Percentiles rank a stretch among this genome's conserved stretches.
Evolutionary conservation across 805 yeast genomes (phyloP).

Genomic region (Wickerhamiella occidentalis): DNA sequence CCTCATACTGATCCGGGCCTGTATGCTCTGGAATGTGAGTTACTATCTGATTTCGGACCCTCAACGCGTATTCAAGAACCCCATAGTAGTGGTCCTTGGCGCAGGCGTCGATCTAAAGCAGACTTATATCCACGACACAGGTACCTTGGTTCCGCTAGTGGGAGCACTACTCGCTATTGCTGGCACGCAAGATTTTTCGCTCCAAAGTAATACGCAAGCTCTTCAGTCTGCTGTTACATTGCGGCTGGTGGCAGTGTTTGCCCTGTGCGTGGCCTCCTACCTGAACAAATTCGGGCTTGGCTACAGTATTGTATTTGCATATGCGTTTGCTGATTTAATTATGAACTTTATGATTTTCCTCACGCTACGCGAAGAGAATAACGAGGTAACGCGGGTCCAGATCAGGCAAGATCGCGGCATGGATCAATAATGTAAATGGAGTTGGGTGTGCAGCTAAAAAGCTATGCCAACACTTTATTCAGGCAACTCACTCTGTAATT

Average conservation of each 20-base stretch:
- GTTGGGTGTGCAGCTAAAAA: too few relatives aligned
- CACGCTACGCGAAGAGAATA: slow-evolving; percentile 27
- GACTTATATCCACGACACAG: slow-evolving; percentile 20
- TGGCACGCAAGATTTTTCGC: slow-evolving; percentile 24
- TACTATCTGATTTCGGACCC: slow-evolving; percentile 25
- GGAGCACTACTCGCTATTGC: slow-evolving; percentile 21
- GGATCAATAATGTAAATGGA: neutral
- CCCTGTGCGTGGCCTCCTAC: slow-evolving; percentile 20
- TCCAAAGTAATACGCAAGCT: slow-evolving; percentile 17
- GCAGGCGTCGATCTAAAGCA: slow-evolving; percentile 20
- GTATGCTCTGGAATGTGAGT: slow-evolving; percentile 22
- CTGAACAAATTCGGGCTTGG: slow-evolving; percentile 19
- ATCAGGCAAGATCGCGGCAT: slow-evolving; percentile 21
- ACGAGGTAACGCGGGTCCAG: slow-evolving; percentile 21
- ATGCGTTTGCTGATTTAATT: slow-evolving; percentile 25
- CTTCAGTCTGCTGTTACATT: slow-evolving; percentile 24
- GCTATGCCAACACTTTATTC: neutral
- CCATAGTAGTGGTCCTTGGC: slow-evolving; percentile 23
- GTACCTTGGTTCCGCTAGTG: slow-evolving; percentile 16
- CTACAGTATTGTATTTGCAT: slow-evolving; percentile 25
- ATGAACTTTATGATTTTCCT: slow-evolving; percentile 25
- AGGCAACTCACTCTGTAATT: neutral
- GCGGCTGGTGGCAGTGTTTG: slow-evolving; percentile 23
- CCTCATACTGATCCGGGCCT: slow-evolving; percentile 20
- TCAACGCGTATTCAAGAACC: slow-evolving; percentile 19